Percentiles rank a stretch among this genome's conserved stretches.
These are phyloP conservation scores for Neurospora cerealis DNA, from an alignment of 495 filamentous ascomycete genomes.

Conservation along the genomic window DNA sequence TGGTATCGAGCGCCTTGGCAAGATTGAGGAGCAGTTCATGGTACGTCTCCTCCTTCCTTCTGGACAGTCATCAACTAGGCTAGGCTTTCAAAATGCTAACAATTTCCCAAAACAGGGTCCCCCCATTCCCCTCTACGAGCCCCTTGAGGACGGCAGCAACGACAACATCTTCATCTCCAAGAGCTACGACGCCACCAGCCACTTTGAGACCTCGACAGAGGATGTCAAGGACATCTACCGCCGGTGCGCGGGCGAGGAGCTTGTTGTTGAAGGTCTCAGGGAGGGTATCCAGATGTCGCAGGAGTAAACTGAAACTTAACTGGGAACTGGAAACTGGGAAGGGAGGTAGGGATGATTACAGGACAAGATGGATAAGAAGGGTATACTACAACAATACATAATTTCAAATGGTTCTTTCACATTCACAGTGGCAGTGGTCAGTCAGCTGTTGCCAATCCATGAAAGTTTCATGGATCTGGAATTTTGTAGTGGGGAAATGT, in stretches of 20 bases:
- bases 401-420: too few species aligned
- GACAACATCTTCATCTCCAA: conserved; percentile 96
- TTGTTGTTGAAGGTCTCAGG: conserved; percentile 54
- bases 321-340: too few species aligned
- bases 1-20: conserved; percentile 86
- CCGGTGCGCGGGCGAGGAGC: conserved; percentile 76
- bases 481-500: too few species aligned
- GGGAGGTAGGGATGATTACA: too few species aligned
- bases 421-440: too few species aligned
- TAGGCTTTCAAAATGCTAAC: not conserved
- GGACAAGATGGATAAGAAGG: too few species aligned
- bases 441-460: too few species aligned
- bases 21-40: conserved; percentile 97
- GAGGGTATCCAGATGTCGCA: conserved; percentile 47
- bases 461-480: too few species aligned
- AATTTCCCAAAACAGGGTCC: conserved; percentile 40
- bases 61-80: too few species aligned
- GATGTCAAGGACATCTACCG: conserved; percentile 92
- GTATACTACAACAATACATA: too few species aligned
- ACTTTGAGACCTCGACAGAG: conserved; percentile 88
- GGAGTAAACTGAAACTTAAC: conserved; percentile 20
- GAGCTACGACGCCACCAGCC: conserved; percentile 94
- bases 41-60: conserved; percentile 17
- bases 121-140: conserved; percentile 88
- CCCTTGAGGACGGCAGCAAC: conserved; percentile 70